phyloP scores from a whole-genome alignment of 805 yeast species.

The Saccharomycopsis fibuligera region DNA sequence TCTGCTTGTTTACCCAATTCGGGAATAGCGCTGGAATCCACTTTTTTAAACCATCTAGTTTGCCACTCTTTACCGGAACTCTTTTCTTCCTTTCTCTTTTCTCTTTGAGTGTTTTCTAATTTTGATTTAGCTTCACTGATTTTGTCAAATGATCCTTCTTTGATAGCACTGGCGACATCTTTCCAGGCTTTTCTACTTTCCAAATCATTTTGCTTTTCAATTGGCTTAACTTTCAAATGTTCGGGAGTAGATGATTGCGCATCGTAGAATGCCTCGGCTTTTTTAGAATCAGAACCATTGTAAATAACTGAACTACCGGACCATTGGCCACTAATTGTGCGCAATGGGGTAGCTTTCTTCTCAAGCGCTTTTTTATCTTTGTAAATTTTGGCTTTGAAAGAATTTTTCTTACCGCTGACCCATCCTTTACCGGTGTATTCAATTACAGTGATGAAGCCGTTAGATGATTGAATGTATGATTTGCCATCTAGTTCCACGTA shows the following conservation, averaged over 20 bases:
- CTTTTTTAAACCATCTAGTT: constrained; percentile 70
- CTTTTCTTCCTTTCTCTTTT: constrained; percentile 64
- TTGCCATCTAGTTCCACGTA: constrained; percentile 91
- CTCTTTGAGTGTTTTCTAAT: constrained; percentile 84
- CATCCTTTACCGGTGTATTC: constrained; percentile 92
- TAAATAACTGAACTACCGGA: constrained; percentile 70
- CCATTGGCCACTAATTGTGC: constrained; percentile 90
- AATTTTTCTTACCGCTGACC: constrained; percentile 89
- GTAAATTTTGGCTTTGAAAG: constrained; percentile 79
- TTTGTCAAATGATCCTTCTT: constrained; percentile 62
- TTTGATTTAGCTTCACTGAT: constrained; percentile 70
- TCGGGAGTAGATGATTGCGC: constrained; percentile 46
- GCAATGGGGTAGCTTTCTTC: constrained; percentile 57
- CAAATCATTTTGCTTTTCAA: constrained; percentile 69
- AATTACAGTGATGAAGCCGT: constrained; percentile 65
- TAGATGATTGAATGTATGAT: constrained; percentile 75
- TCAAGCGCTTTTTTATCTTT: constrained; percentile 44
- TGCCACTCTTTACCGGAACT: constrained; percentile 64
- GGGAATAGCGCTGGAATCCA: constrained; percentile 29
- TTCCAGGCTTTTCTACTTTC: constrained; percentile 90
- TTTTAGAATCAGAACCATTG: constrained; percentile 37
- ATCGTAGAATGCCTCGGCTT: constrained; percentile 55
- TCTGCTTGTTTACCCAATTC: constrained; percentile 30
- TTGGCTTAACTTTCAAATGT: constrained; percentile 67
- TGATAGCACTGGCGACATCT: constrained; percentile 83